A percentile compares a stretch with the other conserved stretches of the same genome.
Conservation (phyloP, 257 asterid genomes). For the Petrea volubilis region DNA sequence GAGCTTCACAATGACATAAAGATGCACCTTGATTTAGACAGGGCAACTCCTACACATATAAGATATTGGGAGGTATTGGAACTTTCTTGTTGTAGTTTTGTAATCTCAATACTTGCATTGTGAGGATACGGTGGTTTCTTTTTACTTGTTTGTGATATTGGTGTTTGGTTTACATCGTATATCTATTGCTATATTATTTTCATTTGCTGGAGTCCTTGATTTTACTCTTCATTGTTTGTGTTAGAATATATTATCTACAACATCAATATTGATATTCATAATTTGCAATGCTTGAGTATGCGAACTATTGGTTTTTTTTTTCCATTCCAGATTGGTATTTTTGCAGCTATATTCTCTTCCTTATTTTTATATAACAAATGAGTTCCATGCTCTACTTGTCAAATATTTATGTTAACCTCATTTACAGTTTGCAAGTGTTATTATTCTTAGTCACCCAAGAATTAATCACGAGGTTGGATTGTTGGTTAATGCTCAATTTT, state of each 20-base stretch:
- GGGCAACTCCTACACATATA: conserved; percentile 77
- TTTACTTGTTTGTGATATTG: conserved; percentile 11
- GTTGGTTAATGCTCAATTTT: not conserved
- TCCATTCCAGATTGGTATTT: not conserved
- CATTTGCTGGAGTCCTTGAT: not conserved
- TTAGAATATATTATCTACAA: not conserved
- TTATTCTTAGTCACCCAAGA: not conserved
- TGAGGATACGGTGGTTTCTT: not conserved
- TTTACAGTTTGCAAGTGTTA: not conserved
- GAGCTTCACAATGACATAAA: conserved; percentile 91
- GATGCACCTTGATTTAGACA: conserved; percentile 88
- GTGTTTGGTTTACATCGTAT: conserved; percentile 16
- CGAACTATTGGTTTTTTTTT: not conserved
- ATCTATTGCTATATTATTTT: not conserved
- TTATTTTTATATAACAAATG: not conserved
- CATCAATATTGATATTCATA: not conserved
- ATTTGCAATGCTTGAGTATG: conserved; percentile 10
- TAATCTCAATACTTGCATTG: not conserved
- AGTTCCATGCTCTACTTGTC: not conserved
- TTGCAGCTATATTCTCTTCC: not conserved
- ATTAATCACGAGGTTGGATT: conserved; percentile 13
- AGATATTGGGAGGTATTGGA: conserved; percentile 84
- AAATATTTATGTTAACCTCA: not conserved
- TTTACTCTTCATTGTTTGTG: not conserved
- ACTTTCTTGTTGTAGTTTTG: not conserved